Conservation (phyloP, 2,329 filamentous ascomycete species). For the Phyllosticta citriasiana region DNA sequence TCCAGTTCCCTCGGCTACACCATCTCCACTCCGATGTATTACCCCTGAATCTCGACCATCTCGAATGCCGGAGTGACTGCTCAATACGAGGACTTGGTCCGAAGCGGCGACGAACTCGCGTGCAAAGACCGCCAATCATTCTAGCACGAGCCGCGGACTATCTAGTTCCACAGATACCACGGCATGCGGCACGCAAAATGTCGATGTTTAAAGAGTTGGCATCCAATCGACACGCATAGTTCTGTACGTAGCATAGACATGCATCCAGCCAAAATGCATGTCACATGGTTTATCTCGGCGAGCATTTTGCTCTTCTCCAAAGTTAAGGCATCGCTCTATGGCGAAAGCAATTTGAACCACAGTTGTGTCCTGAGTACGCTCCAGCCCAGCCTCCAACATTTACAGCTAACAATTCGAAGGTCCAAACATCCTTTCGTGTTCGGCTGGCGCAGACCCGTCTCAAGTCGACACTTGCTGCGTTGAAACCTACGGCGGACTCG, state of each 20-base stretch:
- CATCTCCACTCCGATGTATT: not conserved
- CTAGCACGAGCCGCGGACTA: not conserved
- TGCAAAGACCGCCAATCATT: not conserved
- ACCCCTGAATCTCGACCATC: not conserved
- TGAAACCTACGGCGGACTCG: constrained; percentile 54
- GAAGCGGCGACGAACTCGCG: not conserved
- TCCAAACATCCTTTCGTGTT: constrained; percentile 21
- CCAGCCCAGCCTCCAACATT: constrained; percentile 13
- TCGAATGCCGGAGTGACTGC: not conserved
- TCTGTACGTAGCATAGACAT: not conserved
- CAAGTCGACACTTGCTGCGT: constrained; percentile 52
- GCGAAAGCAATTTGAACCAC: constrained; percentile 44
- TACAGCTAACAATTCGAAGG: not conserved
- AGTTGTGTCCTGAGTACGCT: constrained; percentile 42
- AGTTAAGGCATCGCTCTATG: constrained; percentile 33
- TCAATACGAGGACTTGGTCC: not conserved
- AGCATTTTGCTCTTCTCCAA: constrained; percentile 12
- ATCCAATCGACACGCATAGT: not conserved
- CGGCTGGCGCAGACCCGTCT: constrained; percentile 19
- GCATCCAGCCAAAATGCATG: not conserved
- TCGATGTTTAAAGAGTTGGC: not conserved
- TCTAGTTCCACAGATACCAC: not conserved
- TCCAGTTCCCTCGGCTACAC: not conserved
- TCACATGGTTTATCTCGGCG: not conserved
- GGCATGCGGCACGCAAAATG: not conserved